Percentiles rank a stretch among this genome's conserved stretches.
These are phyloP conservation scores for Oryza glumipatula DNA, from an alignment of 176 grass and related monocot species.

Conservation along the genomic window DNA sequence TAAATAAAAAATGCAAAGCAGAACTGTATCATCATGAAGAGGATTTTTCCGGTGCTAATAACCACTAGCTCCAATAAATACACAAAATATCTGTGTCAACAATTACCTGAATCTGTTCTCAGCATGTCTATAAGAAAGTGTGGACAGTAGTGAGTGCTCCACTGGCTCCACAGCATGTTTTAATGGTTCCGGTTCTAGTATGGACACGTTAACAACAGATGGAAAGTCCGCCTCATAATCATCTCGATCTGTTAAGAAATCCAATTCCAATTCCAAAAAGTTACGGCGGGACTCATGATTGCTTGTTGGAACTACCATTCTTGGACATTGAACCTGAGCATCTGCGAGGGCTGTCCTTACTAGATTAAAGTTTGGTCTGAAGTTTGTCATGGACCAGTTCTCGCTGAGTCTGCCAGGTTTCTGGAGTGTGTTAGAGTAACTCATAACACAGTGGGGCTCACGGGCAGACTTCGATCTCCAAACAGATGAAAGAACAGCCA, in stretches of 20 bases:
- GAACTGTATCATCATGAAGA: not conserved
- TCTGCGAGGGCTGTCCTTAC: slow-evolving; percentile 70
- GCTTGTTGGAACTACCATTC: slow-evolving; percentile 36
- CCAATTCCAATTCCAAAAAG: slow-evolving; percentile 74
- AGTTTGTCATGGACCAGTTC: slow-evolving; percentile 50
- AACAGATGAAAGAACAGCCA: slow-evolving; percentile 90
- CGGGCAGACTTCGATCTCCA: slow-evolving; percentile 78
- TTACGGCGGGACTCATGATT: slow-evolving; percentile 43
- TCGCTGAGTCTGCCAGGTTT: slow-evolving; percentile 43
- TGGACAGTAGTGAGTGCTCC: slow-evolving; percentile 41
- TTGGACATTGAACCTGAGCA: slow-evolving; percentile 48
- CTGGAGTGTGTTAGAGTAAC: slow-evolving; percentile 39
- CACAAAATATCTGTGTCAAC: slow-evolving; percentile 4
- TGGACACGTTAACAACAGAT: slow-evolving; percentile 61
- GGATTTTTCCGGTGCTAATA: not conserved
- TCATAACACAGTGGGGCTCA: slow-evolving; percentile 30
- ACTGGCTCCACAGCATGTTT: slow-evolving; percentile 34
- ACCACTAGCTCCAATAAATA: not conserved
- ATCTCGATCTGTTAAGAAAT: slow-evolving; percentile 53
- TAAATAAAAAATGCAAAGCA: too few relatives aligned
- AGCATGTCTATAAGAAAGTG: slow-evolving; percentile 51
- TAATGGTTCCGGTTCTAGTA: slow-evolving; percentile 54
- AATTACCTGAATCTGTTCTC: slow-evolving; percentile 87
- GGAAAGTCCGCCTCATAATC: slow-evolving; percentile 61
- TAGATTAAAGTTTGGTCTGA: slow-evolving; percentile 55